Evolutionary conservation across 805 yeast species (phyloP), one percentile per base, ranked within the genome.

Genomic region (Kazachstania bromeliacearum): DNA sequence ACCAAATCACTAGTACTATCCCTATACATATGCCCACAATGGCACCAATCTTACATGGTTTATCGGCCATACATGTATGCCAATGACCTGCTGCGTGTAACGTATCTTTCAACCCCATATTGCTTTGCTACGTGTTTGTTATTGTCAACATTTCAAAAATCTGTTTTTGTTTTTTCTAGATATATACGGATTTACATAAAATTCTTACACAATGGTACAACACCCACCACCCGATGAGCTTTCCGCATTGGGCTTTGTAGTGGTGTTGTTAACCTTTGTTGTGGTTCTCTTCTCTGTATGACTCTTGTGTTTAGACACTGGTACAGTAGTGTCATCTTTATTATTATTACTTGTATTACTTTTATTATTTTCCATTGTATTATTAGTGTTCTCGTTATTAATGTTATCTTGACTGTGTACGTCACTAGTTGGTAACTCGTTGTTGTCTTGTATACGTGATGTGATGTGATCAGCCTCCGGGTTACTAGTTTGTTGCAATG

Each of bases 61-160:
- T 76, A 56, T 81, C 79, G 50, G 70, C 79, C 89, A 81, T 82
- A 59, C 94, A 84, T 2, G 83, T 72, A 51, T 78, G 75, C 92
- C 94, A 83, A 36, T 55, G n/a, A n/a, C n/a, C n/a, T n/a, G n/a
- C n/a, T n/a, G n/a, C n/a, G n/a, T n/a, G n/a, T n/a, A 22, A 22
- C 12, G 10, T 22, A 8, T 22, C 25, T 22, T 12, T 22, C 12
- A 12, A 8, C 25, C 25, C 10, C 25, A 8, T 12, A 12, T 12
- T 22, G 10, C 12, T 22, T 22, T 12, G 25, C 12, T 22, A 22
- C 10, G 3, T 23, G 10, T 23, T 23, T 10, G 10, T 23, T n/a
- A 10, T 10, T 23, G 4, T n/a, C n/a, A n/a, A 10, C n/a, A n/a
- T 23, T 23, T 23, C n/a, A 23, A n/a, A 10, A 23, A n/a, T 23